Evolutionary conservation across 495 filamentous ascomycete genomes (phyloP).

Genomic region (Copromyces sp.): DNA sequence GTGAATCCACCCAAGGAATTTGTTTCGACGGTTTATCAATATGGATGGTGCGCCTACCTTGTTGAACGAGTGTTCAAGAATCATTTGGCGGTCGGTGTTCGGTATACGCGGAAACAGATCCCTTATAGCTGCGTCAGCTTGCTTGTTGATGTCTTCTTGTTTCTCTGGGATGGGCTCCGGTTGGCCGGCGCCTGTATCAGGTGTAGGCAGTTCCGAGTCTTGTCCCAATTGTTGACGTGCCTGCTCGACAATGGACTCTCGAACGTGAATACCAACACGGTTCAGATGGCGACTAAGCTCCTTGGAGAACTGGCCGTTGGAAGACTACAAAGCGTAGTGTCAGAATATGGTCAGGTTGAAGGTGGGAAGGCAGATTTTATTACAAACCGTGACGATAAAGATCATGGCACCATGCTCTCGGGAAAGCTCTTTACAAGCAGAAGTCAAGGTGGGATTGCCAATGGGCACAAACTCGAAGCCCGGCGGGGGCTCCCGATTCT

Average conservation of each 20-base stretch:
- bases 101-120: conserved; percentile 87
- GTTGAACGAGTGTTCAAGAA: conserved; percentile 75
- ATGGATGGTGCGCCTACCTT: conserved; percentile 43
- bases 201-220: conserved; percentile 8
- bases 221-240: conserved; percentile 26
- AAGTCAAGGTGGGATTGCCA: conserved; percentile 66
- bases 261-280: conserved; percentile 71
- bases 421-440: conserved; percentile 69
- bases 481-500: conserved; percentile 44
- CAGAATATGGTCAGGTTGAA: neutral
- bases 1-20: neutral
- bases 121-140: conserved; percentile 61
- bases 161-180: conserved; percentile 44
- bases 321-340: conserved; percentile 8
- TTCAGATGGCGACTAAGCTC: conserved; percentile 45
- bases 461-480: conserved; percentile 79
- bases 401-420: conserved; percentile 56
- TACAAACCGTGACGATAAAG: conserved; percentile 69
- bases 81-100: conserved; percentile 59
- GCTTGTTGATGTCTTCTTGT: conserved; percentile 58
- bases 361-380: neutral
- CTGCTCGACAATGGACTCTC: conserved; percentile 39
- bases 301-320: conserved; percentile 1
- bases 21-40: conserved; percentile 1
- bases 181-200: conserved; percentile 12